Base-by-base conservation (phyloP, 179 eudicot genomes). In the Patellifolia procumbens region DNA sequence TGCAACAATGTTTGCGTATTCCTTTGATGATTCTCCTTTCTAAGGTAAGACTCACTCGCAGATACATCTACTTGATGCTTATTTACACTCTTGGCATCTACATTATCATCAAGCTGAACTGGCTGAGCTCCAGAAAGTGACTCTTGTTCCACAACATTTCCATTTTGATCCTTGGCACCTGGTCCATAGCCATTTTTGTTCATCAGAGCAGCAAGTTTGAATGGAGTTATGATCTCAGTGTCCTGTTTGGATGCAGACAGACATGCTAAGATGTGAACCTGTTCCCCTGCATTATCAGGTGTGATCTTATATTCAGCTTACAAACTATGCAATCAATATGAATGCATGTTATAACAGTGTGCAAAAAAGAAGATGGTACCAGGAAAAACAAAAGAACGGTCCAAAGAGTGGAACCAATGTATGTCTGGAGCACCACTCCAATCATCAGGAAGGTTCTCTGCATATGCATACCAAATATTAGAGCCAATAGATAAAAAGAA, bases 161-260 rank as follows among this genome's bases (percentile, higher is more conserved):
- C 92, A 84, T 84, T 90, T 74, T 81, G 88, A 70, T 81, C 81
- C 73, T 83, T 82, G 58, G 82, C 62, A 67, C 79, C 85, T 80
- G 80, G 82, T 74, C 86, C 87, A 60, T 76, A 72, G 26, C 88
- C 90, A 86, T 87, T 92, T 78, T 88, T 92, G 77, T 72, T 90
- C 92, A 95, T 87, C 53, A 80, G 77, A 52, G 97, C 99, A 77
- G 99, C 97, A 85, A 95, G 92, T 84, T 93, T 95, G 76, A 93
- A 93, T 29, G 97, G 99, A 28, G 97, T 94, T 39, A 95, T 88
- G 51, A 90, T 86, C 86, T 90, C 97, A 56, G 85, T 80, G 52
- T 90, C 97, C 72, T 89, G 94, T 75, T 91, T 89, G 78, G 83
- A 85, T 28, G 93, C 88, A 52, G 99, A 95, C 76, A 95, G 81